A percentile compares a stretch with the other conserved stretches of the same genome.
Evolutionary conservation across 768 basidiomycete species (phyloP).

Genomic region (Grammothele lineata): DNA sequence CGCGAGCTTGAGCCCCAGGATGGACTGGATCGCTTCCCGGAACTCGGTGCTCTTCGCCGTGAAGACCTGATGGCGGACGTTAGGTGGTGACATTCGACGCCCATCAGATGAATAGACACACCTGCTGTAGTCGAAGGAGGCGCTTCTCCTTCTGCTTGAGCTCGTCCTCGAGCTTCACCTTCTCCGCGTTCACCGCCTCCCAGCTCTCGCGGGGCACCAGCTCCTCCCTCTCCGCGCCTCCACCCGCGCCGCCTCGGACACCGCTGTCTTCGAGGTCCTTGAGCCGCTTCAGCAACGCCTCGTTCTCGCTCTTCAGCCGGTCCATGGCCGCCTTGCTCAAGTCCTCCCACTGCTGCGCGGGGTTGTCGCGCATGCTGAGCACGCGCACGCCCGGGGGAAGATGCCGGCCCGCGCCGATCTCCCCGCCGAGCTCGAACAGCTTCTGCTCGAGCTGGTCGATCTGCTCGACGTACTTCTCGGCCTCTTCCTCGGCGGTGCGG

Average conservation of each 20-base stretch:
- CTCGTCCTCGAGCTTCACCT: conserved; percentile 57
- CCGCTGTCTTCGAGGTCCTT: conserved; percentile 52
- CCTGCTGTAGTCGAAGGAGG: conserved; percentile 76
- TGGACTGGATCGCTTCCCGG: conserved; percentile 82
- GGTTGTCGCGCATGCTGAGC: conserved; percentile 70
- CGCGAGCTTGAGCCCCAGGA: conserved; percentile 87
- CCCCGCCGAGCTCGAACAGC: conserved; percentile 72
- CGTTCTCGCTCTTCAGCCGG: conserved; percentile 76
- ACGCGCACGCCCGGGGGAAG: conserved; percentile 69
- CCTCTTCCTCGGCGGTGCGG: conserved; percentile 32
- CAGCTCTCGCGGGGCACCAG: conserved; percentile 78
- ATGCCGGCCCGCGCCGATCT: conserved; percentile 72
- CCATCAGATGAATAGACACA: conserved; percentile 13
- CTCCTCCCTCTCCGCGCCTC: conserved; percentile 27
- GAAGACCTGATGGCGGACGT: conserved; percentile 60
- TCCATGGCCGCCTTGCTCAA: conserved; percentile 73
- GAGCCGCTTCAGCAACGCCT: conserved; percentile 67
- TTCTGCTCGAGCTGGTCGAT: conserved; percentile 75
- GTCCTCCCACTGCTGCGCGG: conserved; percentile 79
- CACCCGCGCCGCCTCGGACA: conserved; percentile 15
- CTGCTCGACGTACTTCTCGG: conserved; percentile 40
- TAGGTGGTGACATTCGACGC: background rate
- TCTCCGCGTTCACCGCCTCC: conserved; percentile 68
- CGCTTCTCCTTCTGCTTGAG: conserved; percentile 81
- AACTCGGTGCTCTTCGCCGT: conserved; percentile 84